Conservation (phyloP, 768 basidiomycete species). For the Phlebiopsis flavidoalba region DNA sequence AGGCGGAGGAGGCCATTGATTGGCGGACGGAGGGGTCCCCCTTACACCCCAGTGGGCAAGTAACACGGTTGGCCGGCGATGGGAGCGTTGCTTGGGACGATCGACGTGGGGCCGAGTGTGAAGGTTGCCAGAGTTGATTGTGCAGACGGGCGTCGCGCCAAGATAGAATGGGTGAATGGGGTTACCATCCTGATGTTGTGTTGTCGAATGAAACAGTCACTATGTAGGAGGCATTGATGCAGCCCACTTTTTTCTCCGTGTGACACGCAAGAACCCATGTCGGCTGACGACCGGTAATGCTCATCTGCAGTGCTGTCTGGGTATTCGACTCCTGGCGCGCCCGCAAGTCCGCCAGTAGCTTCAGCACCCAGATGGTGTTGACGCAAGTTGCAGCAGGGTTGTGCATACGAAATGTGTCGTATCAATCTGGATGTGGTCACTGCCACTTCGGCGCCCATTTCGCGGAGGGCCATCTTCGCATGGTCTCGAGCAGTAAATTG, state of each 20-base stretch:
- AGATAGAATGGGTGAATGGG: conserved; percentile 81
- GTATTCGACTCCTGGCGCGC: conserved; percentile 80
- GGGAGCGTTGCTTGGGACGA: conserved; percentile 64
- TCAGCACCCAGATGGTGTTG: conserved; percentile 55
- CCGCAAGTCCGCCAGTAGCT: conserved; percentile 44
- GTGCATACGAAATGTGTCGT: conserved; percentile 98
- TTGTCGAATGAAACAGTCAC: background rate
- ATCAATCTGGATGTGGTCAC: conserved; percentile 92
- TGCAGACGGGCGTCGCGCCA: conserved; percentile 53
- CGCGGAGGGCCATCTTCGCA: conserved; percentile 70
- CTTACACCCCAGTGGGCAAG: conserved; percentile 25
- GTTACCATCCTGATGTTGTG: conserved; percentile 61
- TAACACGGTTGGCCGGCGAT: conserved; percentile 31
- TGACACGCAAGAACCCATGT: conserved; percentile 93
- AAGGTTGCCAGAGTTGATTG: conserved; percentile 35
- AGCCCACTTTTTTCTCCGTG: conserved; percentile 71
- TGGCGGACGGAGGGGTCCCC: conserved; percentile 54
- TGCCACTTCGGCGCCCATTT: conserved; percentile 91
- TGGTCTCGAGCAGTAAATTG: conserved; percentile 67
- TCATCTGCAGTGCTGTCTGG: conserved; percentile 92
- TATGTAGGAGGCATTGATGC: background rate
- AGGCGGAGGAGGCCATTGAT: conserved; percentile 64
- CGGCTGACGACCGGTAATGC: conserved; percentile 94
- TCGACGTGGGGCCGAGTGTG: conserved; percentile 44
- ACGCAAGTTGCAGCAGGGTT: conserved; percentile 78